Conservation (phyloP, 768 basidiomycete genomes). For the Multifurca ochricompacta region DNA sequence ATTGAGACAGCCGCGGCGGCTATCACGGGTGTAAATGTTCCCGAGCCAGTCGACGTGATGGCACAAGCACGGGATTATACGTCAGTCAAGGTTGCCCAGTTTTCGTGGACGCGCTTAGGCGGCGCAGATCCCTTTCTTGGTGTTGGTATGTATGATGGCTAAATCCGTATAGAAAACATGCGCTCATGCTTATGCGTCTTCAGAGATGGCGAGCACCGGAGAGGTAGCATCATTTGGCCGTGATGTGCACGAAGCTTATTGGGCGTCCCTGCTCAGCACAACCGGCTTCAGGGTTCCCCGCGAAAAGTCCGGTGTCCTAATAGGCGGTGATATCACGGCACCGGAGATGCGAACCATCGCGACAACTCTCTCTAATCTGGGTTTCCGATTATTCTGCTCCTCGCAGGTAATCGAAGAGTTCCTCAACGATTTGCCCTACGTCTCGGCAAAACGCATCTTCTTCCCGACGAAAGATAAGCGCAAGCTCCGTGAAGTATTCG, state of each 20-base stretch:
- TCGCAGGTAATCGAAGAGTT: conserved; percentile 71
- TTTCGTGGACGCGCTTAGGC: conserved; percentile 93
- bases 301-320: conserved; percentile 76
- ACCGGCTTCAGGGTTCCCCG: conserved; percentile 93
- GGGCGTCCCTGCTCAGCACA: conserved; percentile 89
- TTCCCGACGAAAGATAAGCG: conserved; percentile 97
- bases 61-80: conserved; percentile 81
- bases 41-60: conserved; percentile 90
- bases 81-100: conserved; percentile 95
- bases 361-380: conserved; percentile 70
- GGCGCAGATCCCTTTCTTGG: conserved; percentile 97
- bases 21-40: conserved; percentile 79
- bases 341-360: conserved; percentile 85
- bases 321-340: conserved; percentile 83
- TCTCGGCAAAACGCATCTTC: conserved; percentile 80
- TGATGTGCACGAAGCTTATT: conserved; percentile 92
- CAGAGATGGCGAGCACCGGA: conserved; percentile 97
- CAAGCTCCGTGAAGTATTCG: conserved; percentile 86
- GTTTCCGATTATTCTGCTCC: conserved; percentile 94
- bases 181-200: not conserved
- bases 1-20: conserved; percentile 89
- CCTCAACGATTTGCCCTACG: conserved; percentile 70
- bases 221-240: conserved; percentile 95
- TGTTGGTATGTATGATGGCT: conserved; percentile 54
- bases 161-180: not conserved